Conservation (phyloP, 371 early-diverging fungal species). For the Apophysomyces ossiformis region DNA sequence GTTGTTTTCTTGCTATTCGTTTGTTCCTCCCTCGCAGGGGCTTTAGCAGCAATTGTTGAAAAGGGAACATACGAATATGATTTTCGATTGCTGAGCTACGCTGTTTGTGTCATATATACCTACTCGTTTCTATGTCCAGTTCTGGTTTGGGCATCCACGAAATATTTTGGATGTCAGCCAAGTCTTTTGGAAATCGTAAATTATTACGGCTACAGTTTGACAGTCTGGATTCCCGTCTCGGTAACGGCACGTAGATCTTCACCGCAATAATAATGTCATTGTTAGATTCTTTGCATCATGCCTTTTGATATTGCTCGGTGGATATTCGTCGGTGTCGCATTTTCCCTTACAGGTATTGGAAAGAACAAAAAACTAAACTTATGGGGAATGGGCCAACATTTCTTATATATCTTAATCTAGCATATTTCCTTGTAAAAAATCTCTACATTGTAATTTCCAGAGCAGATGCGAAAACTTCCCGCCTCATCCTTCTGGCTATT, state of each 20-base stretch:
- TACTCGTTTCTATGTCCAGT: slow-evolving; percentile 79
- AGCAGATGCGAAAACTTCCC: slow-evolving; percentile 66
- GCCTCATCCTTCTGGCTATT: slow-evolving; percentile 69
- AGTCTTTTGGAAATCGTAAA: slow-evolving; percentile 81
- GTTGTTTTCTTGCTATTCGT: slow-evolving; percentile 92
- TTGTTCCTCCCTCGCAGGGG: slow-evolving; percentile 84
- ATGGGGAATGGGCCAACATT: background rate
- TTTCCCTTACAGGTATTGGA: slow-evolving; percentile 54
- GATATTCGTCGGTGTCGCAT: slow-evolving; percentile 67
- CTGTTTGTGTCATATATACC: slow-evolving; percentile 79
- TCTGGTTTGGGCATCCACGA: slow-evolving; percentile 79
- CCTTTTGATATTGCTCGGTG: slow-evolving; percentile 71
- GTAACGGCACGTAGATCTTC: slow-evolving; percentile 43
- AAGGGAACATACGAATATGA: slow-evolving; percentile 69
- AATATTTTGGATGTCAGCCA: slow-evolving; percentile 84
- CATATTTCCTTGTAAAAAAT: slow-evolving; percentile 57
- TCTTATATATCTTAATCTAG: slow-evolving; percentile 19
- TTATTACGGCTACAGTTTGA: slow-evolving; percentile 91
- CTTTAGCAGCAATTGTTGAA: slow-evolving; percentile 74
- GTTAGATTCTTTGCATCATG: slow-evolving; percentile 70
- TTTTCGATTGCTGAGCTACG: slow-evolving; percentile 80
- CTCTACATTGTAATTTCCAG: slow-evolving; percentile 68
- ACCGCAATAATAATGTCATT: background rate
- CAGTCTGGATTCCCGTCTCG: slow-evolving; percentile 92
- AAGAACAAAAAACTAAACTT: background rate